Base-by-base conservation (phyloP, 2,329 filamentous ascomycete species). In the Lithohypha guttulata region DNA sequence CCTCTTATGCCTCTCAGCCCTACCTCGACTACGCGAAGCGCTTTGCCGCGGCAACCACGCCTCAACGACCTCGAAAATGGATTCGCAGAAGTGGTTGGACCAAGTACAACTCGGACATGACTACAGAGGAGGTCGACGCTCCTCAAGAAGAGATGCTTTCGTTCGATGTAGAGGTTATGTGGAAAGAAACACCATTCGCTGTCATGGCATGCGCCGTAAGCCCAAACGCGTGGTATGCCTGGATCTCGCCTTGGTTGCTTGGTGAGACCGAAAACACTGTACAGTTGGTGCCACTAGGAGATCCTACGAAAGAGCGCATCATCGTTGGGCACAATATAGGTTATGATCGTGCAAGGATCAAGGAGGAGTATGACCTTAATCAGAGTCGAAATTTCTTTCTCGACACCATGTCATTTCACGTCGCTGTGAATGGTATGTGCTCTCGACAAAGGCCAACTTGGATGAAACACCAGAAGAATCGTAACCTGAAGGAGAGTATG, bases 351-450 rank as follows among this genome's bases (percentile, higher is more conserved):
- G 89, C 89, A 11, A 74, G 93, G 23, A 75, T 95, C 39, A 62
- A 79, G 14, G 91, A 98, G 57, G 91, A 98, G 58, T 98, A 98
- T 57, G 73, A 79, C 53, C 61, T 96, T 27, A 68, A 75, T 39
- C 89, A 95, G 58, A 81, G 84, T 1, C 75, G 77, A 26, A 96
- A 86, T 51, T 81, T 76, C 29, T 98, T 94, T 56, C 63, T 98
- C 36, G 91, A 98, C 58, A 98, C 91, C 20, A 98, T 98, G 91
- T 96, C 89, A 2, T 66, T 98, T 14, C 91, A 98, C 57, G 89
- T 94, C 6, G 93, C 93, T 2, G 89, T 94, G 17, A 98, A 98
- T 56, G 91, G 91, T 46, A 98, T 98, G 91, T 98, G 91, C 61
- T 96, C 91, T 15, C 80, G 83, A 49, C 91, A 98, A 59, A 75